Percentiles rank a stretch among this genome's conserved stretches.
phyloP scores from a whole-genome alignment of 495 filamentous ascomycete species.

The Podospora appendiculata region DNA sequence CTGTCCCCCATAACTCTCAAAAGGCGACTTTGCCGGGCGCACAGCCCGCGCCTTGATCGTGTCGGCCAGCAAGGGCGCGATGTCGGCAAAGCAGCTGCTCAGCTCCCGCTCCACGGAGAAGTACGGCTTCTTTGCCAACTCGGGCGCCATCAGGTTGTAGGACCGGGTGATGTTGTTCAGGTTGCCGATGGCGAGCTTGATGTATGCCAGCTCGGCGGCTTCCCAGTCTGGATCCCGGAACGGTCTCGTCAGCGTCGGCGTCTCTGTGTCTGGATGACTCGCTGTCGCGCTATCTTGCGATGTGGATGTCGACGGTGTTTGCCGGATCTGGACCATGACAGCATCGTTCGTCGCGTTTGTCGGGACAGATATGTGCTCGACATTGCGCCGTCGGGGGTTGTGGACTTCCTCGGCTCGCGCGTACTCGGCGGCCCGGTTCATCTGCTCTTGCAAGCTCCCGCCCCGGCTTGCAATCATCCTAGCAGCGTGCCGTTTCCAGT shows the following conservation, averaged over 20 bases:
- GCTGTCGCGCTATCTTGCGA: background rate
- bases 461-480: slow-evolving; percentile 72
- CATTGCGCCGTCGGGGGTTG: slow-evolving; percentile 40
- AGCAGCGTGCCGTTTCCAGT: slow-evolving; percentile 85
- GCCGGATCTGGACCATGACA: slow-evolving; percentile 38
- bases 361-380: slow-evolving; percentile 40
- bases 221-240: slow-evolving; percentile 65
- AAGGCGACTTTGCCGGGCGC: slow-evolving; percentile 34
- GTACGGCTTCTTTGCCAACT: slow-evolving; percentile 89
- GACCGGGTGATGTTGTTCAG: slow-evolving; percentile 76
- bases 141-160: slow-evolving; percentile 92
- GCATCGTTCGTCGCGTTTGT: slow-evolving; percentile 40
- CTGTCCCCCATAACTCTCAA: slow-evolving; percentile 3
- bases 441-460: slow-evolving; percentile 68
- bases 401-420: slow-evolving; percentile 61
- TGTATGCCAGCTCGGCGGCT: slow-evolving; percentile 65
- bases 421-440: slow-evolving; percentile 62
- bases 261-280: background rate
- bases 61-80: slow-evolving; percentile 65
- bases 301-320: slow-evolving; percentile 15
- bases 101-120: slow-evolving; percentile 80
- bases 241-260: slow-evolving; percentile 28
- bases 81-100: slow-evolving; percentile 70
- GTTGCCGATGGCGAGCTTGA: slow-evolving; percentile 65
- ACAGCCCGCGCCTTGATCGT: slow-evolving; percentile 64